Conservation (phyloP, 768 basidiomycete species). For the Suillus brevipes region DNA sequence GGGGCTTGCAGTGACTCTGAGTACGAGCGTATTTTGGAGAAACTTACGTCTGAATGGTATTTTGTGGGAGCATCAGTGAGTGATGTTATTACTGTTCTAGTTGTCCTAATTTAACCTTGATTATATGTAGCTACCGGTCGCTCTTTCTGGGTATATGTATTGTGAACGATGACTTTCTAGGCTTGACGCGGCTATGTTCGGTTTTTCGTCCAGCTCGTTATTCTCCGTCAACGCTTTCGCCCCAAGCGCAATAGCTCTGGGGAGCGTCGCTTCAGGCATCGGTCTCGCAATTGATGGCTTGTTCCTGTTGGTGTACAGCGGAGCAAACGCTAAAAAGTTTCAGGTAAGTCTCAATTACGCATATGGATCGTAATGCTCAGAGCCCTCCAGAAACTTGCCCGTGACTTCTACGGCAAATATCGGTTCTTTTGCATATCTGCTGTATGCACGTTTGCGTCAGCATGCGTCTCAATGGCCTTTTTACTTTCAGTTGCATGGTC, state of each 20-base stretch:
- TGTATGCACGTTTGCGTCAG: conserved; percentile 57
- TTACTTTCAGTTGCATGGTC: conserved; percentile 60
- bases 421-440: conserved; percentile 70
- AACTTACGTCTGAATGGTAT: conserved; percentile 63
- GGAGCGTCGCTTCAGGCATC: conserved; percentile 62
- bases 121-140: conserved; percentile 47
- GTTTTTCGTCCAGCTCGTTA: conserved; percentile 53
- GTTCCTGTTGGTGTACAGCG: conserved; percentile 65
- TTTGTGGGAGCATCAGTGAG: conserved; percentile 62
- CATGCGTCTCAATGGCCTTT: conserved; percentile 59
- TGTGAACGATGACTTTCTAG: conserved; percentile 17
- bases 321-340: conserved; percentile 51
- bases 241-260: conserved; percentile 53
- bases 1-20: conserved; percentile 41
- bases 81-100: conserved; percentile 6
- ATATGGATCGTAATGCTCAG: background rate
- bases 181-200: conserved; percentile 59
- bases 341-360: conserved; percentile 39
- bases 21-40: conserved; percentile 48
- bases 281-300: conserved; percentile 65
- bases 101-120: background rate
- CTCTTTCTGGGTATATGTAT: conserved; percentile 52
- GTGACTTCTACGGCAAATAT: conserved; percentile 59
- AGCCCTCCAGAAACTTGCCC: conserved; percentile 41
- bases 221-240: conserved; percentile 52